Conservation (phyloP, 2,329 filamentous ascomycete species). For the Xylariaceae sp. region DNA sequence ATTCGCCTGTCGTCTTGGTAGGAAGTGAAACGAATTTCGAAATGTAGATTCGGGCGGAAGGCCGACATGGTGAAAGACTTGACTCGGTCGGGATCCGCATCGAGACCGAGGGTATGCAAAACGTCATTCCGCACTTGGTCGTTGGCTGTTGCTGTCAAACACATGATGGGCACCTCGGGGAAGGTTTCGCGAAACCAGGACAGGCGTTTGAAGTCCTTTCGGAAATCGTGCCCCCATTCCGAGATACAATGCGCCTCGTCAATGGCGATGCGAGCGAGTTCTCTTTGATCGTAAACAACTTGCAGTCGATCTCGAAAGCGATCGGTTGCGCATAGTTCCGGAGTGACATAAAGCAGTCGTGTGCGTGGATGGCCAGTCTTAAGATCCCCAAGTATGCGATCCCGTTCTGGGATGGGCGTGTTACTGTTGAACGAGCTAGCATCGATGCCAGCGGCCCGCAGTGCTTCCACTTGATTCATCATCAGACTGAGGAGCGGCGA, state of each 20-base stretch:
- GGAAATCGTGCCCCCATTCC: constrained; percentile 97
- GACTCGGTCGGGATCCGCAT: constrained; percentile 53
- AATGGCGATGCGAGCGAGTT: constrained; percentile 83
- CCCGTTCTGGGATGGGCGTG: constrained; percentile 61
- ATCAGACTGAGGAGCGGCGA: constrained; percentile 87
- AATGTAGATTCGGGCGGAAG: constrained; percentile 79
- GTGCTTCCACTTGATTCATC: constrained; percentile 88
- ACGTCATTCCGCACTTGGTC: constrained; percentile 77
- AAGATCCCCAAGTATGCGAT: constrained; percentile 72
- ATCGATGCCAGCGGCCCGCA: constrained; percentile 69
- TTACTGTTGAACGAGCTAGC: constrained; percentile 86
- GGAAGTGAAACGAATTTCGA: constrained; percentile 80
- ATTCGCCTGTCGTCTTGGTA: constrained; percentile 71
- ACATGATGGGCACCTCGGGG: constrained; percentile 84
- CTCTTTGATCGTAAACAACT: constrained; percentile 71
- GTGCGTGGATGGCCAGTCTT: constrained; percentile 82
- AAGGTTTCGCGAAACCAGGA: constrained; percentile 81
- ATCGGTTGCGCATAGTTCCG: constrained; percentile 77
- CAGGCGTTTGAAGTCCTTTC: constrained; percentile 83
- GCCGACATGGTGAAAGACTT: constrained; percentile 80
- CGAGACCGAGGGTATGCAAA: constrained; percentile 67
- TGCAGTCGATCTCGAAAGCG: constrained; percentile 72
- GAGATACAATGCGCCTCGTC: constrained; percentile 97
- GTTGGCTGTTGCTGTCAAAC: constrained; percentile 88
- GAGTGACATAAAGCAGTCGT: constrained; percentile 86